Evolutionary conservation across 108 stramenopile genomes (phyloP), one percentile per base, ranked within the genome.

Genomic region (Fragilariopsis cylindrus): DNA sequence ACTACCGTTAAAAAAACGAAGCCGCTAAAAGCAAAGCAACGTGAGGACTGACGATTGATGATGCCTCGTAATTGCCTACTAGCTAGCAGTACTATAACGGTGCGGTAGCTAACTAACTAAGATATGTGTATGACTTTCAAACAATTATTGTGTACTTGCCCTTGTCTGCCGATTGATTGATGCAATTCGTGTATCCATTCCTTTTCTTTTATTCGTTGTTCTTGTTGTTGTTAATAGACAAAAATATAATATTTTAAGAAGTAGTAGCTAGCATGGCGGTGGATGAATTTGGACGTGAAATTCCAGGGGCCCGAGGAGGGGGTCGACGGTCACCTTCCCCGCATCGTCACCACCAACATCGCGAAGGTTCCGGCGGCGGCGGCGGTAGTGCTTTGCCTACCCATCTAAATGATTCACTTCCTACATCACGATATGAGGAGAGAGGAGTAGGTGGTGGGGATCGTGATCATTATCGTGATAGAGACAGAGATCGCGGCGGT

Each of bases 221-320:
- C 30, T 30, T 30, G 30, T 30, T 30, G 30, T 30, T 30, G 11
- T 6, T 7, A 42, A 46, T 7, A 44, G 11, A 18, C 45, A 46
- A 65, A 7, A 42, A 46, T 13, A 19, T 13, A 39, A 21, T 21
- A 1, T 21, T 21, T 21, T 21, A 7, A 39, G 19, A 6, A 65
- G 6, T 1, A 18, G 58, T n/a, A 18, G 40, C 58, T 6, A 70
- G n/a, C 70, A 80, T 80, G 79, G 64, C 87, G 39, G 76, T 93
- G 48, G 92, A 93, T 65, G 89, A 93, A 76, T 93, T 93, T 80
- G 92, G 92, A n/a, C 84, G 92, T 39, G 85, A 76, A 60, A 79
- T 88, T 72, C 84, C 81, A 12, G 77, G 60, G 8, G 72, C 48
- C 12, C 72, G 76, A 13, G 71, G 75, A 39, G 76, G 76, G 18